phyloP scores from a whole-genome alignment of 2,329 filamentous ascomycete genomes.

The Juglanconis juglandina region DNA sequence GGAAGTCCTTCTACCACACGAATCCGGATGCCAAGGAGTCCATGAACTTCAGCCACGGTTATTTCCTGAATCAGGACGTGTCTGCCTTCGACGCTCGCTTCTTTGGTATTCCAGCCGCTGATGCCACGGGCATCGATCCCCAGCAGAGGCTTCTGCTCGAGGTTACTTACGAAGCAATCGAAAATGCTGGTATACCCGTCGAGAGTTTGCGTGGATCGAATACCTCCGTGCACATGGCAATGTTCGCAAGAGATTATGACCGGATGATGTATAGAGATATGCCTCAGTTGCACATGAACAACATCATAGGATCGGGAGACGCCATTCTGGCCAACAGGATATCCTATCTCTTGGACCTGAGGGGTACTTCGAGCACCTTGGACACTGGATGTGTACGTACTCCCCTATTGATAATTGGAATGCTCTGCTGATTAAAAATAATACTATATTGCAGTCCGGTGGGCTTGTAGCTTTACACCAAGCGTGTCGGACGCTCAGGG shows the following conservation, averaged over 20 bases:
- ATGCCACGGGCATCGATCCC: conserved; percentile 19
- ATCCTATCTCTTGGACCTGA: conserved; percentile 27
- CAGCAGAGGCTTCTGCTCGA: conserved; percentile 17
- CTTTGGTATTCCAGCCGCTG: conserved; percentile 21
- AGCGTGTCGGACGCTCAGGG: too few species aligned
- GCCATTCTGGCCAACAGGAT: conserved; percentile 24
- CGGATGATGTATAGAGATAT: conserved; percentile 16
- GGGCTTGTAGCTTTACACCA: too few species aligned
- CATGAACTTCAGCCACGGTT: conserved; percentile 24
- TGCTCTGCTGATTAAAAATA: too few species aligned
- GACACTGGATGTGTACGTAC: conserved; percentile 28
- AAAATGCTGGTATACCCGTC: conserved; percentile 28
- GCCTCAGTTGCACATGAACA: conserved; percentile 16
- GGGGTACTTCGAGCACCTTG: conserved; percentile 26
- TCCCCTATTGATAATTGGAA: too few species aligned
- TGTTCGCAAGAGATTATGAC: conserved; percentile 21
- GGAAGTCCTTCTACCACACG: conserved; percentile 23
- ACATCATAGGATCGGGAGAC: conserved; percentile 13
- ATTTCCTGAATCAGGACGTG: conserved; percentile 10
- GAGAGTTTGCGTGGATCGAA: conserved; percentile 27
- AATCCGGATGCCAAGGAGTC: conserved; percentile 26
- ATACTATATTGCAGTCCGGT: too few species aligned
- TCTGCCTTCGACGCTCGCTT: conserved; percentile 24
- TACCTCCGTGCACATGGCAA: conserved; percentile 30
- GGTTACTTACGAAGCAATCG: conserved; percentile 21